Evolutionary conservation across 2,329 filamentous ascomycete genomes (phyloP).

Genomic region (Stagonosporopsis rhizophila): DNA sequence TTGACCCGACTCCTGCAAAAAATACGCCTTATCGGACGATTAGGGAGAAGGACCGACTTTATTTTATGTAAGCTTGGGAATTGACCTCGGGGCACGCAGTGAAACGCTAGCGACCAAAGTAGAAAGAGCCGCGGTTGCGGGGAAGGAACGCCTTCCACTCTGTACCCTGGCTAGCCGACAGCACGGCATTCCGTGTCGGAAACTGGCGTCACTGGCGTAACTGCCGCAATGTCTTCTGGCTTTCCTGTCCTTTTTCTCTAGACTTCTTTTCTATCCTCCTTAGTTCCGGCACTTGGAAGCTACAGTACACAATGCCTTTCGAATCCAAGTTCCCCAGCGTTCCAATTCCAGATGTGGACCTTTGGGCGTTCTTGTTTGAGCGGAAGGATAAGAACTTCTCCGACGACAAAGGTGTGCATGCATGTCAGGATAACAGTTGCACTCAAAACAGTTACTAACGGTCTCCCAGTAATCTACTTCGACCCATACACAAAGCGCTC

Average conservation of each 20-base stretch:
- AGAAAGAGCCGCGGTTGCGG: slow-evolving; percentile 36
- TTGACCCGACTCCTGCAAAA: neutral
- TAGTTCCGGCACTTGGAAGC: neutral
- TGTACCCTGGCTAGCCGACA: slow-evolving; percentile 21
- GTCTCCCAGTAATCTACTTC: slow-evolving; percentile 71
- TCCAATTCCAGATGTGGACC: slow-evolving; percentile 74
- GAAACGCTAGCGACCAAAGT: slow-evolving; percentile 20
- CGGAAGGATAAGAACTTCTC: slow-evolving; percentile 68
- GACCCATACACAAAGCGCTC: slow-evolving; percentile 73
- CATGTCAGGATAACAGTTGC: neutral
- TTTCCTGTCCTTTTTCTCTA: slow-evolving; percentile 10
- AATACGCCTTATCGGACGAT: neutral
- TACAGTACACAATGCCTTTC: slow-evolving; percentile 67
- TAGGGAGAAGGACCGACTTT: neutral
- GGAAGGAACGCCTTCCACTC: slow-evolving; percentile 18
- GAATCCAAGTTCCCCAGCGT: slow-evolving; percentile 70
- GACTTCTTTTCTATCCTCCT: slow-evolving; percentile 11
- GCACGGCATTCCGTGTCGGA: slow-evolving; percentile 23
- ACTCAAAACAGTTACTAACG: slow-evolving; percentile 11
- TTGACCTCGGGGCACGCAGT: slow-evolving; percentile 32
- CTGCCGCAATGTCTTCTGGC: slow-evolving; percentile 15
- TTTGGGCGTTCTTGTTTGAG: slow-evolving; percentile 83
- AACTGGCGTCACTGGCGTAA: slow-evolving; percentile 18
- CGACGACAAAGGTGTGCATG: slow-evolving; percentile 71
- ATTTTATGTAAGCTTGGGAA: slow-evolving; percentile 1